Evolutionary conservation across 768 basidiomycete genomes (phyloP).

Genomic region (Exidia glandulosa): DNA sequence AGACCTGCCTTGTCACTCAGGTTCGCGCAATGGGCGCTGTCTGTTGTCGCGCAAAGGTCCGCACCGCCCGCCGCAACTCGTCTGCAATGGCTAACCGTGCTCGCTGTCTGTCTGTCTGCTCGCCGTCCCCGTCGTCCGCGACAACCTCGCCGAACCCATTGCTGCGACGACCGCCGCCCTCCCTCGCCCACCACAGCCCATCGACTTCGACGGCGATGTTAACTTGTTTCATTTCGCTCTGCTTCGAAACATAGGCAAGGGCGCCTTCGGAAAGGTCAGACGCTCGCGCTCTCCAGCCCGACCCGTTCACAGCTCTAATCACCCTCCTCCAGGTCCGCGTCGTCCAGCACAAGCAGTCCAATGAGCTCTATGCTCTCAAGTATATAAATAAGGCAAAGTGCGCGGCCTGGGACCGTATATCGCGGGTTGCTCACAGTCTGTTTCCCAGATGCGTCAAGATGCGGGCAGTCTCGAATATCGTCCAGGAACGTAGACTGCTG

Average conservation of each 20-base stretch:
- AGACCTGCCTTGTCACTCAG: not conserved
- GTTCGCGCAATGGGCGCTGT: not conserved
- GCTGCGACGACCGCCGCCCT: no score
- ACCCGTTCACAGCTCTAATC: conserved; percentile 10
- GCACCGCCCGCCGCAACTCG: not conserved
- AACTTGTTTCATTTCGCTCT: conserved; percentile 96
- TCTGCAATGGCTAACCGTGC: no score
- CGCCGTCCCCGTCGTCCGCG: not conserved
- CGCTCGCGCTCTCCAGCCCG: conserved; percentile 6
- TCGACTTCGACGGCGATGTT: conserved; percentile 92
- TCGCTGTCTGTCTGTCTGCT: not conserved
- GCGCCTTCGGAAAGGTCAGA: conserved; percentile 92
- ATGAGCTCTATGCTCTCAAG: conserved; percentile 92
- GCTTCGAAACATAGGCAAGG: conserved; percentile 92
- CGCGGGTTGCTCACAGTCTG: conserved; percentile 22
- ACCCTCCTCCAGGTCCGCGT: conserved; percentile 70
- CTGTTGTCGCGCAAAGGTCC: not conserved
- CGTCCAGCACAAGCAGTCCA: conserved; percentile 98
- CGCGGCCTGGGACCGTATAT: conserved; percentile 18
- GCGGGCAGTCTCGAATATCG: conserved; percentile 95
- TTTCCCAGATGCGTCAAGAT: conserved; percentile 69
- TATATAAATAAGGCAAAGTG: conserved; percentile 94
- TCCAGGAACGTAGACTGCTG: conserved; percentile 87
- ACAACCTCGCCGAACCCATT: no score
- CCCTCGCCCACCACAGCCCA: conserved; percentile 40